phyloP scores from a whole-genome alignment of 1,284 basidiomycete genomes.

The Pisolithus thermaeus region DNA sequence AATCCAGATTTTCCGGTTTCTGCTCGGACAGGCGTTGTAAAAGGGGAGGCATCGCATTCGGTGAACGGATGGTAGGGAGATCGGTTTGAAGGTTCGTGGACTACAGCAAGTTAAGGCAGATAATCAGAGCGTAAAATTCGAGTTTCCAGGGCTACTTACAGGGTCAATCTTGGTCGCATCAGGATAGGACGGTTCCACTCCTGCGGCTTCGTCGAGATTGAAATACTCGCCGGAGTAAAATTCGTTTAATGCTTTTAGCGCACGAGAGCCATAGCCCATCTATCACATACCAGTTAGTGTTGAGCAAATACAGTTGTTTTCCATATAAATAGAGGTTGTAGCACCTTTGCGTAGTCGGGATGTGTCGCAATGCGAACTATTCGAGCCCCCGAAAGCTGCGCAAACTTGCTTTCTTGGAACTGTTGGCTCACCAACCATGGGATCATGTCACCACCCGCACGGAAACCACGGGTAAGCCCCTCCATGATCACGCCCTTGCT shows the following conservation, averaged over 20 bases:
- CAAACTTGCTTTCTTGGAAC: slow-evolving; percentile 97
- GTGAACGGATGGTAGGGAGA: slow-evolving; percentile 68
- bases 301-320: slow-evolving; percentile 3
- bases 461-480: slow-evolving; percentile 71
- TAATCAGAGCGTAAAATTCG: slow-evolving; percentile 6
- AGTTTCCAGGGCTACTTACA: slow-evolving; percentile 33
- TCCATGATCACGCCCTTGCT: slow-evolving; percentile 85
- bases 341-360: slow-evolving; percentile 85
- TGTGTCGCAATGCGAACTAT: slow-evolving; percentile 96
- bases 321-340: slow-evolving; percentile 7
- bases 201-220: slow-evolving; percentile 72
- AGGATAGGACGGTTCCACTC: slow-evolving; percentile 55
- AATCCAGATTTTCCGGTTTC: slow-evolving; percentile 89
- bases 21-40: slow-evolving; percentile 88
- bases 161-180: slow-evolving; percentile 55
- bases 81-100: slow-evolving; percentile 64
- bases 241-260: slow-evolving; percentile 79
- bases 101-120: slow-evolving; percentile 21
- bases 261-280: slow-evolving; percentile 98
- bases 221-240: slow-evolving; percentile 94
- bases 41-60: slow-evolving; percentile 85
- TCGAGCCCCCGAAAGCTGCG: slow-evolving; percentile 84
- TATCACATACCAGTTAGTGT: slow-evolving; percentile 26
- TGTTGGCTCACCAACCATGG: slow-evolving; percentile 96
- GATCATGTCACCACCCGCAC: slow-evolving; percentile 94